These are phyloP conservation scores for Pyrenophora tritici-repentis DNA, from an alignment of 2,329 filamentous ascomycete genomes.

Conservation along the genomic window DNA sequence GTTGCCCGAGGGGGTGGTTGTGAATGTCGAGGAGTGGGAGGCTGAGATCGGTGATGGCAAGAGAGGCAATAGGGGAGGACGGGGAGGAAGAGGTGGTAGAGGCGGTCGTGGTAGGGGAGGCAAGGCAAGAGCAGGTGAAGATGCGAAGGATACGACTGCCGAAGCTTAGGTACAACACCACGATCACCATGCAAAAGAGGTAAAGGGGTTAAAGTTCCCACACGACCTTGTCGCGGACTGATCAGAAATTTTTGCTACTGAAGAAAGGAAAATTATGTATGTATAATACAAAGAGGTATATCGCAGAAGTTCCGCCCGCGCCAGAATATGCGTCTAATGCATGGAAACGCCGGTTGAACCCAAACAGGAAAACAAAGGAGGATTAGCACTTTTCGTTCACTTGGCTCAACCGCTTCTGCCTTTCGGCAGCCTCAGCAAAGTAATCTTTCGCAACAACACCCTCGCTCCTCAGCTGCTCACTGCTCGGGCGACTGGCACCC, in stretches of 20 bases:
- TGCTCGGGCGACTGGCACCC: neutral
- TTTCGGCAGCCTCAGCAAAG: neutral
- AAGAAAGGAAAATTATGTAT: too few species aligned
- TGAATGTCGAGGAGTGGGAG: slow-evolving; percentile 46
- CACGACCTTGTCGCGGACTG: too few species aligned
- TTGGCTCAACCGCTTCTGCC: too few species aligned
- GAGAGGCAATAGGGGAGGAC: slow-evolving; percentile 29
- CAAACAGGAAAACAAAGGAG: neutral
- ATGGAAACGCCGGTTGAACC: neutral
- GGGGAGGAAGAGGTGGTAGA: slow-evolving; percentile 30
- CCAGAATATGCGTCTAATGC: neutral
- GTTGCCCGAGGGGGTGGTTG: slow-evolving; percentile 51
- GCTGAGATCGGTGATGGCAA: slow-evolving; percentile 31
- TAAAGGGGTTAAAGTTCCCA: too few species aligned
- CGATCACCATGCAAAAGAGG: too few species aligned
- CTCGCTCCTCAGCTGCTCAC: slow-evolving; percentile 1
- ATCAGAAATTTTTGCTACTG: too few species aligned
- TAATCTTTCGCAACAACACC: slow-evolving; percentile 7
- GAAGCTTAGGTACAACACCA: slow-evolving; percentile 17
- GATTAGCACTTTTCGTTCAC: neutral
- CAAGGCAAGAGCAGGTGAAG: slow-evolving; percentile 31
- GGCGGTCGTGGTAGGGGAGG: slow-evolving; percentile 22
- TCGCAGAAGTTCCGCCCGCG: neutral
- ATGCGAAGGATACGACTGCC: slow-evolving; percentile 28
- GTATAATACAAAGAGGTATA: neutral